Percentiles rank a stretch among this genome's conserved stretches.
These are phyloP conservation scores for Zasmidium angulare DNA, from an alignment of 2,329 filamentous ascomycete genomes.

Conservation along the genomic window DNA sequence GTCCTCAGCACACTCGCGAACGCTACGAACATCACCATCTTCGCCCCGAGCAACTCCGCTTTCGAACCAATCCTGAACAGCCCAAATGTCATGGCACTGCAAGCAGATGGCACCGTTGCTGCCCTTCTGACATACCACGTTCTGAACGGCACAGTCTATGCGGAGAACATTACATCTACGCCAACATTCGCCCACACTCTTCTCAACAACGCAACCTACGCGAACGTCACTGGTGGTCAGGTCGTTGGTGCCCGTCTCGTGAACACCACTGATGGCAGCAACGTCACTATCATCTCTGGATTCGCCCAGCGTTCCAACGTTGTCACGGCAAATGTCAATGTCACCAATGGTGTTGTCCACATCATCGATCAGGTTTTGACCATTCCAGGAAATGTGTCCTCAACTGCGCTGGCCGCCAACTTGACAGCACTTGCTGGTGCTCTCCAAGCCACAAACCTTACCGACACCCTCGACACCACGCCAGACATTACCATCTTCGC, in stretches of 20 bases:
- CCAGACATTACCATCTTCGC: conserved; percentile 64
- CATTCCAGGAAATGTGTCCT: conserved; percentile 35
- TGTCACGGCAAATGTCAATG: conserved; percentile 37
- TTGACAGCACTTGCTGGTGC: conserved; percentile 45
- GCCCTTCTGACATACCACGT: conserved; percentile 60
- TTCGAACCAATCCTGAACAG: conserved; percentile 35
- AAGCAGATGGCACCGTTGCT: conserved; percentile 36
- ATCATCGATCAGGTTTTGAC: conserved; percentile 47
- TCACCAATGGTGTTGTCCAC: conserved; percentile 44
- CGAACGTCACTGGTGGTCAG: conserved; percentile 62
- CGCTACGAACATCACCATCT: conserved; percentile 55
- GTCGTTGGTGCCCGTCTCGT: conserved; percentile 33
- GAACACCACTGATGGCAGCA: conserved; percentile 34
- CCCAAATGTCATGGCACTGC: conserved; percentile 33
- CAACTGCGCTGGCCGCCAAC: conserved; percentile 22
- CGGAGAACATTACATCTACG: conserved; percentile 39
- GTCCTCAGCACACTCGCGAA: conserved; percentile 33
- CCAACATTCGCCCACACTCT: conserved; percentile 48
- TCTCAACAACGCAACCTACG: conserved; percentile 53
- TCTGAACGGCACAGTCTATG: conserved; percentile 51
- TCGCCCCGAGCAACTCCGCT: conserved; percentile 58
- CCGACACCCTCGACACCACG: conserved; percentile 42
- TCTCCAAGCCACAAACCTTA: conserved; percentile 40
- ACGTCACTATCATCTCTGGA: conserved; percentile 55
- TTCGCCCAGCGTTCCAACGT: conserved; percentile 52